Base-by-base conservation (phyloP, 1,139 yeast species). In the Suhomyces atakaporum region DNA sequence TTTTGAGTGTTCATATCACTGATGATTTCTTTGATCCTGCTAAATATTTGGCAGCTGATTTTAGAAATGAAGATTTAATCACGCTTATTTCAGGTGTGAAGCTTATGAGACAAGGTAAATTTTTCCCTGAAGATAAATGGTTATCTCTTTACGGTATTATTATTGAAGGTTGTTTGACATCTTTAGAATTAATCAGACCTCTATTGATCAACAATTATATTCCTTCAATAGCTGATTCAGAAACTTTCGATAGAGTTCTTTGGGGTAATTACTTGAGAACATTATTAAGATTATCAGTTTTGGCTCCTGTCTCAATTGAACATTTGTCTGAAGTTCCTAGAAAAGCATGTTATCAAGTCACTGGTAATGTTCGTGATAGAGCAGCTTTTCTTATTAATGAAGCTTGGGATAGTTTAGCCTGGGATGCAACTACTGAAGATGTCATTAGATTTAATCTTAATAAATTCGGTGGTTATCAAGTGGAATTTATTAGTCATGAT, bases 321-420 rank as follows among this genome's bases (percentile, higher is more conserved):
- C 84, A 80, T 49, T 64, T 84, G 39, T 75, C 88, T 2, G 82
- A 79, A 31, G 80, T 85, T 36, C 89, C 94, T 32, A 73, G 83
- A 54, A 81, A 80, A 49, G 90, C 90, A 1, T 79, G 89, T 47
- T 67, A 65, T 60, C 70, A 70, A 39, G 77, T 87, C 31, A 75
- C 89, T 1, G 81, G 80, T 9, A 81, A 78, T 48, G 64, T 86
- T 45, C 73, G 95, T 47, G 73, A 74, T 19, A 66, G 84, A 43
- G 73, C 83, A 27, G 79, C 89, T 0, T 52, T 47, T 13, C 61
- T 85, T 36, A 51, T 87, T 11, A 69, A 73, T 39, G 76, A 73
- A 39, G 75, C 81, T 22, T 88, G 96, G 96, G 83, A 81, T 45
- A 65, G 76, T 8, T 69, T 87, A 39, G 94, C 90, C 8, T 75